Base-by-base conservation (phyloP, 768 basidiomycete species). In the Phylloporus scabripes region DNA sequence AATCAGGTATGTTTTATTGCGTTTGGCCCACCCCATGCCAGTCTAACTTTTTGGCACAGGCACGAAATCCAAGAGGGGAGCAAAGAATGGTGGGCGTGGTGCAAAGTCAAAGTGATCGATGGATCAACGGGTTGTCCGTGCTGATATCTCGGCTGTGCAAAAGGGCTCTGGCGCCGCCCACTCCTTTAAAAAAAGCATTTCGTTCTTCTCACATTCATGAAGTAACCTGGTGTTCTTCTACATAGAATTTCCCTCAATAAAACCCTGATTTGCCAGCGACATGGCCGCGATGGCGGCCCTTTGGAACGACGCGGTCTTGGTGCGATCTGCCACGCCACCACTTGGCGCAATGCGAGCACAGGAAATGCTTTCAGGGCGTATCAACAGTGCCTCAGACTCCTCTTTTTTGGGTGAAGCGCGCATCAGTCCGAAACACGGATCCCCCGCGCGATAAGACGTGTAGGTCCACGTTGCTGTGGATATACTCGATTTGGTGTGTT, bases 221-320 rank as follows among this genome's bases (percentile, higher is more conserved):
- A 59, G 52, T 50, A 51, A 46, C 53, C 59, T 49, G 61, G 53
- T 47, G 59, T 62, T 60, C 38, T 50, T 49, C 37, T 42, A 18
- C 18, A 31, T 46, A 39, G 24, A 37, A 45, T 32, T 36, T 15
- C 42, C 34, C 4, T 10, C 51, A 58, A 50, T 29, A 29, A 1
- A 29, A 48, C 17, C 34, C 18, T 47, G 42, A 26, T 54, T 40
- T 48, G 48, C 46, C 43, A 31, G 29, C 12, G 29, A 31, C 29
- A 12, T 31, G 12, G 12, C 29, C 29, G 29, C 29, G 12, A 31
- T 31, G 29, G 11, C 10, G 29, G 11, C 29, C 11, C 29, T 31
- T 31, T 31, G 26, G 3, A 28, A 28, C 9, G 26, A 10, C 38
- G 49, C 45, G 50, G 41, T 39, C 50, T n/a, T 43, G 15, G 8